A percentile compares a stretch with the other conserved stretches of the same genome.
Evolutionary conservation across 495 filamentous ascomycete genomes (phyloP).

Genomic region (Letharia lupina): DNA sequence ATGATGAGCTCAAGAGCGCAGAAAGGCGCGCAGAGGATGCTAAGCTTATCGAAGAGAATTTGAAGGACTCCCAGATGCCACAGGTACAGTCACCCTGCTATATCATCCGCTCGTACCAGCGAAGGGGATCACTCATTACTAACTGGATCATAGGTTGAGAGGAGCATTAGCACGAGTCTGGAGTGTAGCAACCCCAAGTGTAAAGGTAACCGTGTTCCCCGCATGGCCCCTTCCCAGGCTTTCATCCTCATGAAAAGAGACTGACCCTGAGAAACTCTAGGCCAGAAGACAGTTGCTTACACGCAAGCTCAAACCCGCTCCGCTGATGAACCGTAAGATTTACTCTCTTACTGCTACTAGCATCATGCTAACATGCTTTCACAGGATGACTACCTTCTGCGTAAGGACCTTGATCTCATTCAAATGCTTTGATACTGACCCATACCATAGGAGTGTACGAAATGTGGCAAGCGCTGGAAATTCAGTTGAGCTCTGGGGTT

Average conservation of each 20-base stretch:
- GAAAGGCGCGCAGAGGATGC: conserved; percentile 59
- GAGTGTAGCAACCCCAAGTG: conserved; percentile 57
- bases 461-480: conserved; percentile 15
- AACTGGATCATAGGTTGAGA: conserved; percentile 50
- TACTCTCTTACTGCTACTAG: background rate
- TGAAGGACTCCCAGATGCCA: conserved; percentile 81
- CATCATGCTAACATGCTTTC: background rate
- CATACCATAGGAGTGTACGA: conserved; percentile 3
- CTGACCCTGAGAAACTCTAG: background rate
- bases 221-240: background rate
- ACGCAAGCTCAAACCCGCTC: conserved; percentile 84
- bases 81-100: background rate
- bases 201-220: conserved; percentile 23
- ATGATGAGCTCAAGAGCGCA: conserved; percentile 70
- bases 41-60: conserved; percentile 75
- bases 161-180: conserved; percentile 61
- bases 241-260: background rate
- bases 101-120: background rate
- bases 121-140: background rate
- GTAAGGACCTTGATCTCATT: background rate
- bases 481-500: conserved; percentile 6
- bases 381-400: conserved; percentile 37
- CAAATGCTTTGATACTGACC: background rate
- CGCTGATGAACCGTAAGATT: conserved; percentile 57
- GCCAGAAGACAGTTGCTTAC: conserved; percentile 91